Evolutionary conservation across 306 rosid species (phyloP), one percentile per base, ranked within the genome.

Genomic region (Ormosia semicastrata): DNA sequence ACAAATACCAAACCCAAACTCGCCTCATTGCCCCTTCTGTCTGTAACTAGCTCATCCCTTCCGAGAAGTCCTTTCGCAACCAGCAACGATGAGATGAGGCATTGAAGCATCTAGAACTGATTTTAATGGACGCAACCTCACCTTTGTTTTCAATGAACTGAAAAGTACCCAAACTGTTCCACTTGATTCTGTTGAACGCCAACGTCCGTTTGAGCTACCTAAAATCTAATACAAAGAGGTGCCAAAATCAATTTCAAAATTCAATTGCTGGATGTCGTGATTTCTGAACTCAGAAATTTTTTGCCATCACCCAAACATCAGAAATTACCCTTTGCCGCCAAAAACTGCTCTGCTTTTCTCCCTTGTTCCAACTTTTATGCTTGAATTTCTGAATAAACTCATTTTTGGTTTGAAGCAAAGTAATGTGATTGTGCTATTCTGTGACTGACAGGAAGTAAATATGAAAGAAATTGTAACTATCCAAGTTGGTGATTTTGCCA

Each of bases 401-500:
- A 8, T 65, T 56, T 18, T 8, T 43, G 71, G 47, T 70, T 32
- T 50, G 10, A 68, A 73, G 62, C 34, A 47, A 59, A 59, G 40
- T 47, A 8, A 41, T 67, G 34, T 49, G 29, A 44, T 24, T 57
- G 2, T 58, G 36, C 36, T 36, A 7, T 63, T 86, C 33, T 18
- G 77, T 46, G 33, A 18, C 17, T 67, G 2, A 7, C 4, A 7
- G 84, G 77, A 74, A 81, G 24, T 54, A 17, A 81, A 32, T 11
- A 95, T 93, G 99, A 93, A 88, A 79, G 97, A 95, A 88, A 77
- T 95, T 71, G 92, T 95, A 18, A 93, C 95, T 13, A 54, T 95
- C 52, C 97, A 95, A 90, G 89, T 91, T 54, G 98, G 99, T 60
- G 89, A 90, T 76, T 95, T 83, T 76, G 98, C 97, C 4, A 91